Conservation (phyloP, 768 basidiomycete species). For the Amanita brunnescens region DNA sequence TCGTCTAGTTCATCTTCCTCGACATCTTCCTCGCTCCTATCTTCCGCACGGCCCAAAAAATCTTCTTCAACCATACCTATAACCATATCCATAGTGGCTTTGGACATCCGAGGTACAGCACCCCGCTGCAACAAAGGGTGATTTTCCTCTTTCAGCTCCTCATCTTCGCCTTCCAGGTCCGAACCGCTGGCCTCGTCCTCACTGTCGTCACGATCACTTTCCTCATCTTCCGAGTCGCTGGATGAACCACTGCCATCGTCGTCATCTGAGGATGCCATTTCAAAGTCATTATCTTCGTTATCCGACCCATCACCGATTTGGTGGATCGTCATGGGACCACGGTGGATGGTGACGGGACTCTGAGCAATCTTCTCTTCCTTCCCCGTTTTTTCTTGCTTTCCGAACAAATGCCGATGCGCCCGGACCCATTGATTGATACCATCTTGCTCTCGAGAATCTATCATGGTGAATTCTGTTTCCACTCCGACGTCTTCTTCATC, state of each 20-base stretch:
- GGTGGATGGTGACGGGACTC: constrained; percentile 11
- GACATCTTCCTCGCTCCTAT: constrained; percentile 42
- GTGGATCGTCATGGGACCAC: constrained; percentile 23
- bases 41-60: constrained; percentile 30
- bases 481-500: constrained; percentile 34
- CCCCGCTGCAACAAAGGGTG: constrained; percentile 61
- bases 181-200: constrained; percentile 19
- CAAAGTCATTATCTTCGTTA: constrained; percentile 38
- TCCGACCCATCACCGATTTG: constrained; percentile 33
- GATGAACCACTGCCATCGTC: constrained; percentile 15
- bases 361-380: constrained; percentile 9
- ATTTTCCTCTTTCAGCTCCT: constrained; percentile 40
- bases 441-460: constrained; percentile 62
- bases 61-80: constrained; percentile 54
- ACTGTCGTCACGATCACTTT: constrained; percentile 20
- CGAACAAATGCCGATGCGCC: constrained; percentile 47
- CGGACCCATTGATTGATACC: constrained; percentile 61
- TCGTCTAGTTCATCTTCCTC: constrained; percentile 12
- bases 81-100: constrained; percentile 54
- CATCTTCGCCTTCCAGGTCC: constrained; percentile 22
- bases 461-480: constrained; percentile 63
- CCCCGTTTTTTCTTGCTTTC: constrained; percentile 23
- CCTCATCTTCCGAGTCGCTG: constrained; percentile 17
- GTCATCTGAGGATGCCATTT: constrained; percentile 17
- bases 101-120: constrained; percentile 63